Conservation (phyloP, 495 filamentous ascomycete genomes). For the Chaetomidium leptoderma region DNA sequence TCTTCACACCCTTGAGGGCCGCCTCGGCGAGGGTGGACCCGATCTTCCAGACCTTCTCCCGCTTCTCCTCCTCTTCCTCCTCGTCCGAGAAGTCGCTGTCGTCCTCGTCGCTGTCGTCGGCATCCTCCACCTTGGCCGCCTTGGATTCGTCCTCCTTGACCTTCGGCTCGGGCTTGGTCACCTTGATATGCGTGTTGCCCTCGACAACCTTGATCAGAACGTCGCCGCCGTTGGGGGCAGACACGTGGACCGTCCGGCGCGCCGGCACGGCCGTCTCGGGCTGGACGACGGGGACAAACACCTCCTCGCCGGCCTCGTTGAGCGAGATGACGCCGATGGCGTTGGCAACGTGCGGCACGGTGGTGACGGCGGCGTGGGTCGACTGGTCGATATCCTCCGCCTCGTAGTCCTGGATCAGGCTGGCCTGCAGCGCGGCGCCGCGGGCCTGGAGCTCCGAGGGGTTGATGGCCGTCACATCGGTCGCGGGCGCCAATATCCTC, state of each 20-base stretch:
- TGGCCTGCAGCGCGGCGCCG: constrained; percentile 93
- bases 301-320: constrained; percentile 54
- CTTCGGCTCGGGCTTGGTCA: constrained; percentile 78
- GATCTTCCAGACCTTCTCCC: constrained; percentile 90
- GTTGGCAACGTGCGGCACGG: constrained; percentile 80
- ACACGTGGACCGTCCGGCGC: constrained; percentile 72
- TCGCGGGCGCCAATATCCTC: constrained; percentile 75
- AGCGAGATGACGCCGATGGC: constrained; percentile 83
- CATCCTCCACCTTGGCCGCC: constrained; percentile 41
- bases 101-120: constrained; percentile 47
- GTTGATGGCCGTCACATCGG: constrained; percentile 73
- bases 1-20: constrained; percentile 74
- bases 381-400: constrained; percentile 90
- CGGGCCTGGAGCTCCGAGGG: constrained; percentile 84
- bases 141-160: constrained; percentile 56
- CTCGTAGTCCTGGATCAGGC: constrained; percentile 87
- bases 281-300: constrained; percentile 72
- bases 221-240: constrained; percentile 72
- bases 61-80: constrained; percentile 78
- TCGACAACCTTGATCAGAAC: constrained; percentile 84
- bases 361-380: constrained; percentile 91
- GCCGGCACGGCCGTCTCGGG: constrained; percentile 88
- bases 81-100: constrained; percentile 60
- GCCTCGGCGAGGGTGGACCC: constrained; percentile 81
- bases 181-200: constrained; percentile 81